Evolutionary conservation across 192 early-diverging fungal species (phyloP).

Genomic region (Backusella tarrabulga): DNA sequence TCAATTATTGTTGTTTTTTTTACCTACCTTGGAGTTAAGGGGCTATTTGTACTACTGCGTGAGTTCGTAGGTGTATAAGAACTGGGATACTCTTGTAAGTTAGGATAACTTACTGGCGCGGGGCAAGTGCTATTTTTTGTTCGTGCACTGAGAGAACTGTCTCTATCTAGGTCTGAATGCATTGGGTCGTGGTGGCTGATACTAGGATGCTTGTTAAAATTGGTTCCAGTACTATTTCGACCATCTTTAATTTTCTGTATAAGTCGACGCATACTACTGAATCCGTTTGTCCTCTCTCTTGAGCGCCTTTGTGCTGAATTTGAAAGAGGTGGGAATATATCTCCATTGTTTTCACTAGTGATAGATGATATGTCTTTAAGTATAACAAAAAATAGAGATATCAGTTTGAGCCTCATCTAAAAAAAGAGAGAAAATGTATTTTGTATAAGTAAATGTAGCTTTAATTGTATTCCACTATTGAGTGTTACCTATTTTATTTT

Average conservation of each 20-base stretch:
- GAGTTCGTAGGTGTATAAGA: not conserved
- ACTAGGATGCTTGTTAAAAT: not conserved
- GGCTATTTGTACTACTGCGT: not conserved
- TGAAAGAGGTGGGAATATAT: not conserved
- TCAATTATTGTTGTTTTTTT: not conserved
- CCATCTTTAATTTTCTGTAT: constrained; percentile 1
- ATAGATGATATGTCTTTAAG: not conserved
- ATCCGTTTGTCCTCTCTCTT: not conserved
- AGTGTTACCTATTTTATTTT: not conserved
- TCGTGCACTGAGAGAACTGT: not conserved
- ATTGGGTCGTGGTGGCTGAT: not conserved
- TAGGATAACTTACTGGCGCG: not conserved
- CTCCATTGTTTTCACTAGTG: not conserved
- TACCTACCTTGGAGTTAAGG: constrained; percentile 2
- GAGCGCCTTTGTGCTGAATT: not conserved
- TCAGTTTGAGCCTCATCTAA: constrained; percentile 11
- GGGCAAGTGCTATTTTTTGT: not conserved
- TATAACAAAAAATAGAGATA: not conserved
- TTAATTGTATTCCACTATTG: not conserved
- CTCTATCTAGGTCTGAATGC: not conserved
- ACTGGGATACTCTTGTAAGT: not conserved
- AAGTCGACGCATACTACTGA: not conserved
- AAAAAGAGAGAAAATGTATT: not conserved
- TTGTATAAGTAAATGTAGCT: not conserved
- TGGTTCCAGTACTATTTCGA: not conserved